Percentiles rank a stretch among this genome's conserved stretches.
phyloP scores from a whole-genome alignment of 306 rosid species.

The Castanea crenata region DNA sequence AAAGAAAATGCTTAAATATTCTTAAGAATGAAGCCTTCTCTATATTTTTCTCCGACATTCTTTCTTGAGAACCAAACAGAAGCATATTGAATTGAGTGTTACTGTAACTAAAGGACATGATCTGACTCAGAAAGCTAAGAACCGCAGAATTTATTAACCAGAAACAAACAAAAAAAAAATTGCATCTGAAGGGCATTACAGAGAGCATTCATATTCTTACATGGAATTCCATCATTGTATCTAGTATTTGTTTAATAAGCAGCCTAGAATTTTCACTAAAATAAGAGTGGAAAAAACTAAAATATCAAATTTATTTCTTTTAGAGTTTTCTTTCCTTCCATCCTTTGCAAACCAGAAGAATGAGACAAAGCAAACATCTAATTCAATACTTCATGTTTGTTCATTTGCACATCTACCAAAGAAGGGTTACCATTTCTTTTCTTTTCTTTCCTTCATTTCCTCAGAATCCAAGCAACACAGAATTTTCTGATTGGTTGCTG shows the following conservation, averaged over 20 bases:
- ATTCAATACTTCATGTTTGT: background rate
- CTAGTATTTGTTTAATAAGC: background rate
- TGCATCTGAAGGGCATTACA: slow-evolving; percentile 27
- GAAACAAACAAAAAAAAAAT: slow-evolving; percentile 19
- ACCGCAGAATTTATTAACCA: slow-evolving; percentile 38
- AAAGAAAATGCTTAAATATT: slow-evolving; percentile 24
- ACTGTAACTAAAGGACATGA: slow-evolving; percentile 46
- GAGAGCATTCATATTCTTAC: slow-evolving; percentile 39
- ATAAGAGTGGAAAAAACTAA: background rate
- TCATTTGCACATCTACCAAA: background rate
- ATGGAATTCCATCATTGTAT: slow-evolving; percentile 35
- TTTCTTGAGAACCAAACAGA: slow-evolving; percentile 26
- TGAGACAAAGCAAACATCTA: background rate
- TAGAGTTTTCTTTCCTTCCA: background rate
- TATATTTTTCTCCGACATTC: slow-evolving; percentile 16
- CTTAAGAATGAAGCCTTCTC: background rate
- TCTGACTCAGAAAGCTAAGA: slow-evolving; percentile 75
- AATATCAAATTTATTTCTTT: background rate
- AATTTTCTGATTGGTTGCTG: background rate
- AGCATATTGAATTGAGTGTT: slow-evolving; percentile 39
- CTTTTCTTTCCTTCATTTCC: background rate
- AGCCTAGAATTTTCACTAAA: background rate
- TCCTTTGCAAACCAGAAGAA: background rate
- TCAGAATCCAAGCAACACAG: background rate
- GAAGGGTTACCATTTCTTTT: no score